These are phyloP conservation scores for Backusella westeae DNA, from an alignment of 192 early-diverging fungal species.

Conservation along the genomic window DNA sequence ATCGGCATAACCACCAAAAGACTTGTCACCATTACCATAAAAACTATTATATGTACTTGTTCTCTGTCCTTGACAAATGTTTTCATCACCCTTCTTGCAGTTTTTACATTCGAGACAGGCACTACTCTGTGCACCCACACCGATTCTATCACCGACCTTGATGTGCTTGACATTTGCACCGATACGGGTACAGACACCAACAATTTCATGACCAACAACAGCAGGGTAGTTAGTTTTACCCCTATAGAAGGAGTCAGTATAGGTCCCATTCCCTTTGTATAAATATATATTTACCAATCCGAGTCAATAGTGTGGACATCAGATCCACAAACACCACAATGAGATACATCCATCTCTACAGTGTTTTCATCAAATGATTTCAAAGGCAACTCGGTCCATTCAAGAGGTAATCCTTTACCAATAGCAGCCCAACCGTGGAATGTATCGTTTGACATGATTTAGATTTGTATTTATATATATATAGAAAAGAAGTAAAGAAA, in stretches of 20 bases:
- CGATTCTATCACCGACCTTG: conserved; percentile 50
- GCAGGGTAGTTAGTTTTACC: conserved; percentile 35
- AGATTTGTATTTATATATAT: conserved; percentile 9
- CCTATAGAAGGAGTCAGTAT: not conserved
- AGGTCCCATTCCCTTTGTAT: too few species aligned
- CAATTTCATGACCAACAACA: conserved; percentile 56
- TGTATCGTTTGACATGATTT: conserved; percentile 14
- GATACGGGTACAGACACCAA: conserved; percentile 41
- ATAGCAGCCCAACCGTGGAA: conserved; percentile 26
- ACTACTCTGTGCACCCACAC: conserved; percentile 62
- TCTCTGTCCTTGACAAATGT: conserved; percentile 43
- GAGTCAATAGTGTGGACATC: conserved; percentile 69
- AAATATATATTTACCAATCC: conserved; percentile 19
- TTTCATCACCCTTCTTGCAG: conserved; percentile 38
- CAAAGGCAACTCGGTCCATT: conserved; percentile 26
- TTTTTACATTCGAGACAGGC: conserved; percentile 51
- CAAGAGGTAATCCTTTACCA: conserved; percentile 28
- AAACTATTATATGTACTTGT: conserved; percentile 46
- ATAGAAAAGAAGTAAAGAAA: not conserved
- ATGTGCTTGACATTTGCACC: conserved; percentile 38
- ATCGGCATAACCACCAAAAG: conserved; percentile 48
- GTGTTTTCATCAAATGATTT: conserved; percentile 39
- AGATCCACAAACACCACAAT: conserved; percentile 77
- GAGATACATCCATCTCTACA: conserved; percentile 48
- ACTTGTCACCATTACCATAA: conserved; percentile 37